These are phyloP conservation scores for Serendipita sp. DNA, from an alignment of 768 basidiomycete species.

Conservation along the genomic window DNA sequence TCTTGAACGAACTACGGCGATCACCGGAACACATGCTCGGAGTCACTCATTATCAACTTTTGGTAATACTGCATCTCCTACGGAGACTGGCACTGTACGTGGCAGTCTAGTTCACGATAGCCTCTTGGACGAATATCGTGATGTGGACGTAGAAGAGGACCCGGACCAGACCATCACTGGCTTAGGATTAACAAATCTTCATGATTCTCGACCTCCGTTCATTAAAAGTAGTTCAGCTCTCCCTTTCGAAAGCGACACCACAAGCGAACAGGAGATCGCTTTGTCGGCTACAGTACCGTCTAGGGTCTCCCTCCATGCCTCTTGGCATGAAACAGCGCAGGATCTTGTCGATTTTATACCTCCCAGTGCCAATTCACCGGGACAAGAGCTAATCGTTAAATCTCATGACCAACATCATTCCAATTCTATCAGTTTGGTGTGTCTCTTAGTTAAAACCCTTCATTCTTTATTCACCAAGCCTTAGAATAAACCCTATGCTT, in stretches of 20 bases:
- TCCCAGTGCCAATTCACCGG: background rate
- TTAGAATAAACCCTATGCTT: background rate
- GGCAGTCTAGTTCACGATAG: background rate
- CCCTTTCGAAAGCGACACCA: background rate
- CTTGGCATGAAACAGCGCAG: too few species aligned
- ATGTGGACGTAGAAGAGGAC: background rate
- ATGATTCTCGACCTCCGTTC: background rate
- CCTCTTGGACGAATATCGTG: too few species aligned
- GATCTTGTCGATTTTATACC: background rate
- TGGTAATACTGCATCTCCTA: background rate
- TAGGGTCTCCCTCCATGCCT: background rate
- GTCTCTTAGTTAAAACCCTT: background rate
- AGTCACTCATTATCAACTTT: background rate
- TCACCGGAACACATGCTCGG: background rate
- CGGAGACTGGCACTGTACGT: conserved; percentile 1
- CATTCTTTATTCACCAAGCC: background rate
- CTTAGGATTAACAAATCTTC: background rate
- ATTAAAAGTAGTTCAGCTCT: background rate
- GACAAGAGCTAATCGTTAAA: background rate
- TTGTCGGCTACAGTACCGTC: background rate
- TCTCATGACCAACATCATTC: background rate
- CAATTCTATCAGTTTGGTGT: background rate
- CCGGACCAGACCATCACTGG: background rate
- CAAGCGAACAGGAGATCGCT: background rate
- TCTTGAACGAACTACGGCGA: background rate